These are phyloP conservation scores for Celoporthe dispersa DNA, from an alignment of 2,329 filamentous ascomycete species.

Conservation along the genomic window DNA sequence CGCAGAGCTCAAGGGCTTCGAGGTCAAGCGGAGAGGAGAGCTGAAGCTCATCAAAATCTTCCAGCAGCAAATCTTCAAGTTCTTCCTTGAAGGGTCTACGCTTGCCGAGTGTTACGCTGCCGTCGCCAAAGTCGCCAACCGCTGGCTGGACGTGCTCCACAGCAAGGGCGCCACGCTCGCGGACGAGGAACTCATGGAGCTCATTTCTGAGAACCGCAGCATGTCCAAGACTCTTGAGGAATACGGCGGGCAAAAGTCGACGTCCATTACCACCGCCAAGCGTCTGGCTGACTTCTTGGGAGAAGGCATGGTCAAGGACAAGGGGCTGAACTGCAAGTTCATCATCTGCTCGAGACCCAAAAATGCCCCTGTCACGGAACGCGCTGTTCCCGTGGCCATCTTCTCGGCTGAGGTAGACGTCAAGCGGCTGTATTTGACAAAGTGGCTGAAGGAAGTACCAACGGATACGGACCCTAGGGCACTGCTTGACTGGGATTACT, in stretches of 20 bases:
- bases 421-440: constrained; percentile 87
- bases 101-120: constrained; percentile 87
- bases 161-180: constrained; percentile 86
- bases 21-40: constrained; percentile 96
- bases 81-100: constrained; percentile 91
- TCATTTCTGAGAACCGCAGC: constrained; percentile 99
- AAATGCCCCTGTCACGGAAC: constrained; percentile 90
- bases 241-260: constrained; percentile 94
- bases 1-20: constrained; percentile 95
- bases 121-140: constrained; percentile 93
- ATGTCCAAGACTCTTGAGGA: constrained; percentile 98
- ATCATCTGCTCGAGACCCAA: constrained; percentile 90
- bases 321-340: constrained; percentile 98
- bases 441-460: constrained; percentile 95
- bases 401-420: constrained; percentile 91
- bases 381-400: constrained; percentile 93
- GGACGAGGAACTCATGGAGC: constrained; percentile 95
- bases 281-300: constrained; percentile 94
- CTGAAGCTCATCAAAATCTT: constrained; percentile 99
- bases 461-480: constrained; percentile 86
- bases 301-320: constrained; percentile 99
- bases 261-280: constrained; percentile 97
- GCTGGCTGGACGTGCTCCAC: constrained; percentile 94
- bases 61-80: constrained; percentile 98
- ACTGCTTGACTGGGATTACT: constrained; percentile 96